These are phyloP conservation scores for Erysimum cheiranthoides DNA, from an alignment of 345 rosid species.

Conservation along the genomic window DNA sequence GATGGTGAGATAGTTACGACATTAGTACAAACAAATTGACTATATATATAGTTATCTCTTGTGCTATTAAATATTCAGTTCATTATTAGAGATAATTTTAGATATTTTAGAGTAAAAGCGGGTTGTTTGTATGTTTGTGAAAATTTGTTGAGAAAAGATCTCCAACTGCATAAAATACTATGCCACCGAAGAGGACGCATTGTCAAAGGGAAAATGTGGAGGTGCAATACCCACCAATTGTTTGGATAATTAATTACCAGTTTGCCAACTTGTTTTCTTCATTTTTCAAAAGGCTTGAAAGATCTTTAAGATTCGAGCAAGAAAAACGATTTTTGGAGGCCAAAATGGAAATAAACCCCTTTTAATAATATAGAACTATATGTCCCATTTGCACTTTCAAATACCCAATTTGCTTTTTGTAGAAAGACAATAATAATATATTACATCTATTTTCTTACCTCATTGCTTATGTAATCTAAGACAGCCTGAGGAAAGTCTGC, in stretches of 20 bases:
- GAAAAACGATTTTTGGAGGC: conserved; percentile 33
- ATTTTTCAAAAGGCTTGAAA: conserved; percentile 14
- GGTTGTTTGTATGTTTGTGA: conserved; percentile 1
- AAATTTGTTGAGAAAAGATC: background rate
- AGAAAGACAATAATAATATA: background rate
- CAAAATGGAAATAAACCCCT: background rate
- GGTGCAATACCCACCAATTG: conserved; percentile 23
- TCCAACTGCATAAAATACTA: conserved; percentile 10
- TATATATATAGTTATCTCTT: too few relatives aligned
- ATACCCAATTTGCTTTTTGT: conserved; percentile 14
- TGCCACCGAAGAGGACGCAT: conserved; percentile 13
- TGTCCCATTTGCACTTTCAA: conserved; percentile 30
- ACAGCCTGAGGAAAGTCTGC: conserved; percentile 39
- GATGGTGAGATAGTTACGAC: background rate
- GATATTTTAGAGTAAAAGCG: background rate
- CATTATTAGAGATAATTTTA: background rate
- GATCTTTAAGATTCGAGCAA: conserved; percentile 39
- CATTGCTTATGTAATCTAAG: conserved; percentile 38
- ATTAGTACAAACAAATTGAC: background rate
- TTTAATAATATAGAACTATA: conserved; percentile 7
- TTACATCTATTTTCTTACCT: conserved; percentile 15
- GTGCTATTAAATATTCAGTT: too few relatives aligned
- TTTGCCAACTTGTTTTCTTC: conserved; percentile 44
- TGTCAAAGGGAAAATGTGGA: conserved; percentile 37
- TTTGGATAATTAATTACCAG: conserved; percentile 26